Base-by-base conservation (phyloP, 129 eudicot species). In the Helianthus tuberosus region DNA sequence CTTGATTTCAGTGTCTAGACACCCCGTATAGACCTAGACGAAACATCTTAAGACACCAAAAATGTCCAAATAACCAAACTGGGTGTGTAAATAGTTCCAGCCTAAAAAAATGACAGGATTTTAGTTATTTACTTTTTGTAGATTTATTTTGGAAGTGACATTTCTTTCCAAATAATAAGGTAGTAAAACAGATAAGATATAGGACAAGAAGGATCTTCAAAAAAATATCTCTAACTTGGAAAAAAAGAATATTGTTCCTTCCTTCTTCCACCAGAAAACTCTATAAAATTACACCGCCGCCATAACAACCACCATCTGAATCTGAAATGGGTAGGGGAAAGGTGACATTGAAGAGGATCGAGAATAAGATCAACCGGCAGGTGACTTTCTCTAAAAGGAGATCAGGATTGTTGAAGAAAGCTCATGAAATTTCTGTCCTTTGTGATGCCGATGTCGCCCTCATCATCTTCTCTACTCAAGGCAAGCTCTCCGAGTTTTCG, bases 301-400 rank as follows among this genome's bases (percentile, higher is more conserved):
- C 27, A 15, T 16, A 5, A 50, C 20, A 1, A 13, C 59, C 47
- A 6, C 2, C 17, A 20, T 55, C 12, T 55, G 12, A 15, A 16
- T 48, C 11, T 53, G 10, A 53, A 57, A 60, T 60, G 44, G 66
- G 44, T 3, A 11, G 66, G 17, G 44, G 44, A 60, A 12, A 13
- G 66, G 44, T 29, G 17, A 60, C 41, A 20, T 60, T 60, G 66
- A 29, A 60, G 44, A 29, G 44, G 43, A 60, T 60, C 66, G 44
- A 60, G 9, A 60, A 27, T 6, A 29, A 60, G 35, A 60, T 60
- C 44, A 60, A 60, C 8, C 66, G 44, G 17, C 44, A 60, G 0
- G 66, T 60, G 8, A 60, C 66, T 2, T 60, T 60, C 43, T 60
- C 66, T 1, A 60, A 60, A 60, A 15, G 16, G 0, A 29, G 66